Percentiles rank a stretch among this genome's conserved stretches.
These are phyloP conservation scores for Biscutella laevigata DNA, from an alignment of 441 rosid genomes.

Conservation along the genomic window DNA sequence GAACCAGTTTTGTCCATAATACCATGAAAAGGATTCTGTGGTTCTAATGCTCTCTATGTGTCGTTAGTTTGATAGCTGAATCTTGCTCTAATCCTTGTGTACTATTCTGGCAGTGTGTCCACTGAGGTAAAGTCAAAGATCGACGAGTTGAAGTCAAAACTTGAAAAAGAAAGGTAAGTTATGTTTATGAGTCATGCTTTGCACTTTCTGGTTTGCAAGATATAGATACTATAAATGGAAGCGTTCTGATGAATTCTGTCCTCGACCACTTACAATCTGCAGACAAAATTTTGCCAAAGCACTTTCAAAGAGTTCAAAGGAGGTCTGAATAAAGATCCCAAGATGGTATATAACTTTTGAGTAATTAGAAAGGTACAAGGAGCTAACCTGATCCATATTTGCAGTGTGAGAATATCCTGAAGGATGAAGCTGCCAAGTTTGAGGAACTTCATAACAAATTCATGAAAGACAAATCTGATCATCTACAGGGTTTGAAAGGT, in stretches of 20 bases:
- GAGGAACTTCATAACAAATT: constrained; percentile 55
- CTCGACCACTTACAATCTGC: background rate
- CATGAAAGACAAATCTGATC: constrained; percentile 53
- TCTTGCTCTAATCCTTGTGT: background rate
- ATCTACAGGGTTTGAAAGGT: constrained; percentile 59
- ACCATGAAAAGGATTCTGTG: background rate
- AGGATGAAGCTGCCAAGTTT: constrained; percentile 57
- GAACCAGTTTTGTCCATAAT: background rate
- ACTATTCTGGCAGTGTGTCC: constrained; percentile 44
- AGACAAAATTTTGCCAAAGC: constrained; percentile 67
- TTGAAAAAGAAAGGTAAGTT: constrained; percentile 66
- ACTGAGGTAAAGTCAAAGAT: constrained; percentile 54
- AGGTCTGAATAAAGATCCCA: constrained; percentile 36
- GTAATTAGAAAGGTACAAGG: constrained; percentile 9
- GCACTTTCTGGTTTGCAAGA: constrained; percentile 5
- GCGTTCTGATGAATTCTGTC: background rate
- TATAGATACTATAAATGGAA: background rate
- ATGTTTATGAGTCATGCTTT: background rate
- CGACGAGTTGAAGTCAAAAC: constrained; percentile 57
- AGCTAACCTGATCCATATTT: constrained; percentile 17
- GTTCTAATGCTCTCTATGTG: background rate
- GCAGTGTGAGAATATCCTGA: constrained; percentile 64
- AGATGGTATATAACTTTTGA: background rate
- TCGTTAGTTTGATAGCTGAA: constrained; percentile 1
- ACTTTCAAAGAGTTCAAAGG: constrained; percentile 71